Percentiles rank a stretch among this genome's conserved stretches.
phyloP scores from a whole-genome alignment of 75 land plant genomes.

The Picea glauca region DNA sequence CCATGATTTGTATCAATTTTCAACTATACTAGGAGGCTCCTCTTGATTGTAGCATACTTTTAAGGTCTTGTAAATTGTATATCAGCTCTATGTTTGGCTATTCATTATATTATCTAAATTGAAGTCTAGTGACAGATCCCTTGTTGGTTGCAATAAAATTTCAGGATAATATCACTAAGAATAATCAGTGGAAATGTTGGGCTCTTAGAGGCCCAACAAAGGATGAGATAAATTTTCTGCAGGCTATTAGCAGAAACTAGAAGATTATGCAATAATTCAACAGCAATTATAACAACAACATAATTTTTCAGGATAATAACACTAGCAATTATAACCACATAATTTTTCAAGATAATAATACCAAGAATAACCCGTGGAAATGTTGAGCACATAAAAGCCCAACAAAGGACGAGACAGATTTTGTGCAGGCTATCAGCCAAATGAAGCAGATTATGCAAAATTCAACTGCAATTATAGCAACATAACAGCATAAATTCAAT shows the following conservation, averaged over 20 bases:
- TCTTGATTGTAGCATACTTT: background rate
- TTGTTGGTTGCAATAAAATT: too few species aligned
- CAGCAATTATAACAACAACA: background rate
- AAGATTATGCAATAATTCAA: too few species aligned
- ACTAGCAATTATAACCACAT: background rate
- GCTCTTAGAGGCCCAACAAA: background rate
- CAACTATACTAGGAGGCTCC: too few species aligned
- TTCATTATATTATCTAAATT: background rate
- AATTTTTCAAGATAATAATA: background rate
- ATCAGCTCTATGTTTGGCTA: background rate
- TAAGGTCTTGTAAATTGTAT: conserved; percentile 3
- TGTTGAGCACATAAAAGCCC: background rate
- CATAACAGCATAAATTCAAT: background rate
- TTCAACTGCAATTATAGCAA: background rate
- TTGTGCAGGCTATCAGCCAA: background rate
- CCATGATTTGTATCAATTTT: background rate
- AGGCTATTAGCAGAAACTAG: background rate
- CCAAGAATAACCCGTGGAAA: background rate
- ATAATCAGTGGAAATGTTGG: background rate
- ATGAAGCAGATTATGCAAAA: background rate
- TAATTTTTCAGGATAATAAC: background rate
- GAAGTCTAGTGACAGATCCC: too few species aligned
- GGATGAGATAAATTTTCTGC: background rate
- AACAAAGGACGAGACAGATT: background rate
- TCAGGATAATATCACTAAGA: background rate